Conservation (phyloP, 2,329 filamentous ascomycete genomes). For the Pseudopithomyces chartarum region DNA sequence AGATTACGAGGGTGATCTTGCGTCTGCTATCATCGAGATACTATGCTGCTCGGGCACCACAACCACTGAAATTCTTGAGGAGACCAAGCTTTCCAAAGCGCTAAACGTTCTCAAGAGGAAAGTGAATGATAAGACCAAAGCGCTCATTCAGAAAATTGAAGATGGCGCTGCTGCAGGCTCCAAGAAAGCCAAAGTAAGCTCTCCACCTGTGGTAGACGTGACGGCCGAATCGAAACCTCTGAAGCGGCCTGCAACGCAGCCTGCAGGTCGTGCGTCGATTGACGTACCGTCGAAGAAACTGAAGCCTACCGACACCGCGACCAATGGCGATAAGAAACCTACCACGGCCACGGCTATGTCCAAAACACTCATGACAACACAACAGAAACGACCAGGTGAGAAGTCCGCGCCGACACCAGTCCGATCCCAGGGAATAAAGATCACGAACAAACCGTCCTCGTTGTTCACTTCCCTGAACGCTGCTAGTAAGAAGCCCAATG, state of each 20-base stretch:
- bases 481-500: conserved; percentile 49
- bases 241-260: conserved; percentile 36
- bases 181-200: conserved; percentile 42
- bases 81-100: conserved; percentile 69
- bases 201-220: conserved; percentile 28
- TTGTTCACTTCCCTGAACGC: conserved; percentile 54
- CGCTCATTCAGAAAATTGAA: conserved; percentile 63
- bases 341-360: conserved; percentile 12
- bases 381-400: conserved; percentile 36
- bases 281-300: conserved; percentile 35
- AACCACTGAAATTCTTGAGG: conserved; percentile 63
- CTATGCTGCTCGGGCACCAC: conserved; percentile 66
- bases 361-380: conserved; percentile 12
- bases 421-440: conserved; percentile 41
- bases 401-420: conserved; percentile 31
- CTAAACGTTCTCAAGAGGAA: conserved; percentile 67
- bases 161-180: conserved; percentile 49
- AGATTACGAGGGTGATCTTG: conserved; percentile 50
- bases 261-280: conserved; percentile 19
- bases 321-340: conserved; percentile 24
- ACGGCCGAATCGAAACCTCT: conserved; percentile 32
- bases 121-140: conserved; percentile 68
- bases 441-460: conserved; percentile 51
- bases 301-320: conserved; percentile 29
- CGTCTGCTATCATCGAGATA: conserved; percentile 54